Evolutionary conservation across 202 grass and related monocot species (phyloP), one percentile per base, ranked within the genome.

Genomic region (Brachypodium distachyon): DNA sequence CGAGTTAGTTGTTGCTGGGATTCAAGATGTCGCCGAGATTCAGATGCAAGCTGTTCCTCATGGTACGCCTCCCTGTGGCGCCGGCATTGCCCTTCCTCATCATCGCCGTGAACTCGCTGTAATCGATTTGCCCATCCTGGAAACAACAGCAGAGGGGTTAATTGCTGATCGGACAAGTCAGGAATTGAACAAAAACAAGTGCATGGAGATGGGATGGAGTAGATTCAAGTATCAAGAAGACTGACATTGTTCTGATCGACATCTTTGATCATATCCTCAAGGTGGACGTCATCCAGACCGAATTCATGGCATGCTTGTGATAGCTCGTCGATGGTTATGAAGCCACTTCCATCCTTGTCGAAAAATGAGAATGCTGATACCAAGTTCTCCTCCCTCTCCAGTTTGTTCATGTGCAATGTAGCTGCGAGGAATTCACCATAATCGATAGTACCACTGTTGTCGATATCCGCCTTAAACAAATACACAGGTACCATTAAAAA

Each of bases 121-220:
- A 98, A 79, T 98, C 95, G 7, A 98, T 98, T 84, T 98, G 91
- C 31, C 95, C 95, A 42, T 98, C 95, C 95, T 98, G 87, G 63
- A 88, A 84, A 53, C 10, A 25, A 38, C 38, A 29, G n/a, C 27
- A 77, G 4, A 69, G 21, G n/a, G n/a, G 79, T 76, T 26, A 25
- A 26, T n/a, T 39, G 3, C 1, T 0, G 4, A 46, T 54, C 16
- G 69, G 38, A 12, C 23, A 67, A 54, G 36, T 50, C 22, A 58
- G 41, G 1, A 36, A 57, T 29, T 14, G n/a, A 60, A 73, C 23
- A 17, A 33, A 70, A 71, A 2, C 23, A 26, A 3, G 8, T 34
- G 58, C 42, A 61, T 4, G 44, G 32, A 60, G 25, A 51, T 26
- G 7, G 7, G 21, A 32, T 23, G 60, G 7, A 62, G 12, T 19